Percentiles rank a stretch among this genome's conserved stretches.
phyloP scores from a whole-genome alignment of 179 eudicot species.

The Spergularia azorica region DNA sequence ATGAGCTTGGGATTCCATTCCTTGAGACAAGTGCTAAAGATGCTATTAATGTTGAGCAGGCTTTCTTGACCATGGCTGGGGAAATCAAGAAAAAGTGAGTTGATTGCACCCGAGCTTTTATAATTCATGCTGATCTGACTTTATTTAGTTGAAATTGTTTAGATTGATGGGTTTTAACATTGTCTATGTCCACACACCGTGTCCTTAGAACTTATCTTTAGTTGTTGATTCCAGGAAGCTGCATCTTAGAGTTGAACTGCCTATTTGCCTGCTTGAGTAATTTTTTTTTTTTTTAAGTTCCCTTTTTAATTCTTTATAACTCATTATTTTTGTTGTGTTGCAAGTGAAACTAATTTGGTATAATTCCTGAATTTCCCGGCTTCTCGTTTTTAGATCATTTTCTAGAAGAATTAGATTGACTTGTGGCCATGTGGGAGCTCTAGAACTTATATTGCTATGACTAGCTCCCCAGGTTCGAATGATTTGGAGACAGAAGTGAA shows the following conservation, averaged over 20 bases:
- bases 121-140: slow-evolving; percentile 6
- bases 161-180: background rate
- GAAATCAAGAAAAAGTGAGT: slow-evolving; percentile 80
- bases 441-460: background rate
- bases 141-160: background rate
- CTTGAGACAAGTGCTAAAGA: slow-evolving; percentile 91
- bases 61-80: slow-evolving; percentile 84
- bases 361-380: background rate
- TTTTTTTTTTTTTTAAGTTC: background rate
- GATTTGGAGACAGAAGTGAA: background rate
- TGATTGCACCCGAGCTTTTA: background rate
- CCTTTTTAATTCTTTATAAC: background rate
- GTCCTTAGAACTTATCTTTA: background rate
- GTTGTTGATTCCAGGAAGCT: background rate
- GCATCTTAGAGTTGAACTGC: background rate
- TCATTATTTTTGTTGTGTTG: background rate
- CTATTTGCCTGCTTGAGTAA: background rate
- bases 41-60: slow-evolving; percentile 79
- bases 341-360: slow-evolving; percentile 1
- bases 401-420: background rate
- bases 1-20: slow-evolving; percentile 87
- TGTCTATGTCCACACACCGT: background rate
- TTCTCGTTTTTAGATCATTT: too few relatives aligned
- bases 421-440: background rate
- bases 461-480: too few relatives aligned